Conservation (phyloP, 139 green algal genomes). For the Tetradesmus lagerheimii region DNA sequence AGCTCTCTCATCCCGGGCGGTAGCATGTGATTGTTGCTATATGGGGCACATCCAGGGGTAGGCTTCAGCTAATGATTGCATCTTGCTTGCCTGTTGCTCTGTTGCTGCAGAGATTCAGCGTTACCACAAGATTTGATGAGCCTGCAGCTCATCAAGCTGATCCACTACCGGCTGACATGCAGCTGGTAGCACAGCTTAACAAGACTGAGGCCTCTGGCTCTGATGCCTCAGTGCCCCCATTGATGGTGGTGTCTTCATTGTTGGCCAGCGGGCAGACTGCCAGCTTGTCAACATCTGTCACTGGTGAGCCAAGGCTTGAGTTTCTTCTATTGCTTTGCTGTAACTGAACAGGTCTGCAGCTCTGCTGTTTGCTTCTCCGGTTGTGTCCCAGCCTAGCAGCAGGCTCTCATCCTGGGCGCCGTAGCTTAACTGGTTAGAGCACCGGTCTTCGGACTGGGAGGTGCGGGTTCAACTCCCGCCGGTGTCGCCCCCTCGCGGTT, state of each 20-base stretch:
- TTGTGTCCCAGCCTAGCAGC: too few species aligned
- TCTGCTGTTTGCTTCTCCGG: too few species aligned
- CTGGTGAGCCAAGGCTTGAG: background rate
- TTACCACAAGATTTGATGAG: conserved; percentile 7
- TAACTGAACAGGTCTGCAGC: too few species aligned
- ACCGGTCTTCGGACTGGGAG: too few species aligned
- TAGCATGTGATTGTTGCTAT: too few species aligned
- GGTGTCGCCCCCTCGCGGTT: too few species aligned
- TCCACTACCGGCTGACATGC: background rate
- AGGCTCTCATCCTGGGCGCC: too few species aligned
- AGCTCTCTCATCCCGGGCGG: too few species aligned
- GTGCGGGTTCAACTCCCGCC: too few species aligned
- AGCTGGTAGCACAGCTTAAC: background rate
- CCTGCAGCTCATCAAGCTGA: background rate
- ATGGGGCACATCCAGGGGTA: too few species aligned
- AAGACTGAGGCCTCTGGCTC: background rate
- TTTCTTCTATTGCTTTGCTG: background rate
- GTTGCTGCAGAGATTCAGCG: conserved; percentile 4
- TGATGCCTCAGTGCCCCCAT: background rate
- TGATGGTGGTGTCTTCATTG: background rate
- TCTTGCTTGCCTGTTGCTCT: conserved; percentile 20
- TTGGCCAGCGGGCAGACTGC: background rate
- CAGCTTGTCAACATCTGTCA: background rate
- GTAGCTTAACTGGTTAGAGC: too few species aligned
- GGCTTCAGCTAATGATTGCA: too few species aligned